These are phyloP conservation scores for Pleurotus eryngii DNA, from an alignment of 768 basidiomycete genomes.

Conservation along the genomic window DNA sequence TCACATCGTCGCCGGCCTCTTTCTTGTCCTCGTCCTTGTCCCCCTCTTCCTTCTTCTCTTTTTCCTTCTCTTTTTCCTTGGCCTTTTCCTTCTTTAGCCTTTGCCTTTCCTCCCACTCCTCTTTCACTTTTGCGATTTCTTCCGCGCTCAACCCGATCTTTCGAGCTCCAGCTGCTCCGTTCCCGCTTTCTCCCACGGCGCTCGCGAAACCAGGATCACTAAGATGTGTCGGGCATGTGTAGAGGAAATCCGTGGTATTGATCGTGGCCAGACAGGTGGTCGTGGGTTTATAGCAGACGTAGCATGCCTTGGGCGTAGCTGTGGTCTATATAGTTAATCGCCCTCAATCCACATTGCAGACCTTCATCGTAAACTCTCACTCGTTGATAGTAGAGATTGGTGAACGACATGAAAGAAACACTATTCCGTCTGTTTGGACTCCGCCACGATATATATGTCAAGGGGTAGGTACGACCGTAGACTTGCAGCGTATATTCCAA, in stretches of 20 bases:
- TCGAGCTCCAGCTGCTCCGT: conserved; percentile 25
- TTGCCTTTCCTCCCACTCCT: conserved; percentile 78
- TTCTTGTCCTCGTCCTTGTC: conserved; percentile 25
- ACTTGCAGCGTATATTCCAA: too few species aligned
- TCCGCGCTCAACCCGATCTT: conserved; percentile 53
- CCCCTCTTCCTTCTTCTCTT: conserved; percentile 36
- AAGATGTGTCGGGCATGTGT: conserved; percentile 80
- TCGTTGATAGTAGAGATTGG: conserved; percentile 87
- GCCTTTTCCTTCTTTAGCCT: conserved; percentile 54
- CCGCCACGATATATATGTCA: too few species aligned
- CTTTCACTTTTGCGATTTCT: conserved; percentile 75
- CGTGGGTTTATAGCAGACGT: conserved; percentile 76
- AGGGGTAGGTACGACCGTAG: too few species aligned
- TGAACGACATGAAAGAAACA: conserved; percentile 54
- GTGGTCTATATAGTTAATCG: conserved; percentile 48
- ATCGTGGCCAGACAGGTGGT: conserved; percentile 82
- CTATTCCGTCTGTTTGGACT: too few species aligned
- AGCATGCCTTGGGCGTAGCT: conserved; percentile 76
- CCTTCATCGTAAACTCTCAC: conserved; percentile 41
- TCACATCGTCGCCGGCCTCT: conserved; percentile 25
- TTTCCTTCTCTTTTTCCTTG: conserved; percentile 46
- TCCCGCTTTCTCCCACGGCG: conserved; percentile 35
- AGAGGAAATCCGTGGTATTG: conserved; percentile 82
- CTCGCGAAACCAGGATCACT: conserved; percentile 74
- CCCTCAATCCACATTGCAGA: neutral